Base-by-base conservation (phyloP, 306 rosid species). In the Cicer chorassanicum region DNA sequence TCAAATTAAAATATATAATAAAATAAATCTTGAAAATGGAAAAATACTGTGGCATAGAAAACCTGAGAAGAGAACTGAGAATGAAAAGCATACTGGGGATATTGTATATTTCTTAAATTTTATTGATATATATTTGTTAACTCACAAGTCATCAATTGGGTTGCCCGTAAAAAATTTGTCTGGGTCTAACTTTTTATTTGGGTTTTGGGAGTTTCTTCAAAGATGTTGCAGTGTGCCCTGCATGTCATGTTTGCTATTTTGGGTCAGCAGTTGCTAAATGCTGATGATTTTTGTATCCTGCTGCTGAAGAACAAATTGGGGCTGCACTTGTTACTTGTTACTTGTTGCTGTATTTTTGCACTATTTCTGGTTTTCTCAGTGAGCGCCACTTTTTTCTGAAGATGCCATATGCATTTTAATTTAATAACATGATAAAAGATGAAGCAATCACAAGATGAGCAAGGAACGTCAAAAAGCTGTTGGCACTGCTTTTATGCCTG, bases 51-150 rank as follows among this genome's bases (percentile, higher is more conserved):
- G 16, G n/a, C 76, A 34, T 10, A 8, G 11, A 44, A 57, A 55
- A 68, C 24, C 49, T 42, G 38, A 73, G 62, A 73, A 62, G 38
- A 29, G 41, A 42, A 63, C 57, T 38, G 41, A 43, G 43, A 29
- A 68, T n/a, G 18, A 41, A 68, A 34, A 7, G 9, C 48, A 9
- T 16, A 61, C 8, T 2, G 0, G 36, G 72, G 41, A 14, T 10
- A 7, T 64, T 29, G 11, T 8, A 74, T 46, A 40, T 60, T 65
- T 80, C 65, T 39, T 29, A 16, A 36, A 43, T 73, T 55, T 59
- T 51, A 43, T 51, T 68, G 18, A 16, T 68, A 68, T 42, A 44
- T 42, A 60, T 73, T 63, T 55, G 45, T 13, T 40, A 44, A 60
- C 11, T 19, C 29, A 73, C 9, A 73, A 60, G 44, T 65, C 46